Evolutionary conservation across 1,284 basidiomycete genomes (phyloP), one percentile per base, ranked within the genome.

Genomic region (Pyrrhoderma lamaoense): DNA sequence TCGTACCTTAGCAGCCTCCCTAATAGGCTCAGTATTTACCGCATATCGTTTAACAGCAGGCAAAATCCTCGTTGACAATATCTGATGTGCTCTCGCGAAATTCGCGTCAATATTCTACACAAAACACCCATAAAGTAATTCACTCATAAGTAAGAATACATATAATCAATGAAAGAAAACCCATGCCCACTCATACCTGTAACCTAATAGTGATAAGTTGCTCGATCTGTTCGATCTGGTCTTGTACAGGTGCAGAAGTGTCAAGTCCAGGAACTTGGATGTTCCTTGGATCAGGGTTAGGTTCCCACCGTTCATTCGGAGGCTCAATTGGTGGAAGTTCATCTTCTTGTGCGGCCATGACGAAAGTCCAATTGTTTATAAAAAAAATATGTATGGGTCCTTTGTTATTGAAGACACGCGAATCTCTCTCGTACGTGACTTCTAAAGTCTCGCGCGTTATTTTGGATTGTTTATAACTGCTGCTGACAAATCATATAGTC

Each of bases 181-280:
- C 1, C 19, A 4, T 9, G 8, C 14, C 46, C 4, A 2, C n/a
- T 59, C 65, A 49, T 51, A 86, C 87, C 77, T 89, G 86, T 23
- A 90, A 70, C 62, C 85, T 87, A 45, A 95, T 75, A 1, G 93
- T 96, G 60, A 96, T 96, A 60, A 95, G 76, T 65, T 95, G 93
- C 67, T 97, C 93, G 55, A 96, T 90, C 68, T 94, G 91, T 64
- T 96, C 92, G 52, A 93, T 86, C 73, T 93, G 86, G 64, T 90
- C 89, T 43, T 79, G 77, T 34, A 88, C 75, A 22, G 91, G 77
- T 11, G 88, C 82, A 8, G 71, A 73, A 0, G 80, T 82, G 60
- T 91, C 85, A 46, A 93, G 76, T 0, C 89, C 89, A 4, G 83
- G 81, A 5, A 93, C 76, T 35, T 73, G 64, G 47, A 89, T 88